phyloP scores from a whole-genome alignment of 352 stramenopile genomes.

The Pythium rhizo-oryzae region DNA sequence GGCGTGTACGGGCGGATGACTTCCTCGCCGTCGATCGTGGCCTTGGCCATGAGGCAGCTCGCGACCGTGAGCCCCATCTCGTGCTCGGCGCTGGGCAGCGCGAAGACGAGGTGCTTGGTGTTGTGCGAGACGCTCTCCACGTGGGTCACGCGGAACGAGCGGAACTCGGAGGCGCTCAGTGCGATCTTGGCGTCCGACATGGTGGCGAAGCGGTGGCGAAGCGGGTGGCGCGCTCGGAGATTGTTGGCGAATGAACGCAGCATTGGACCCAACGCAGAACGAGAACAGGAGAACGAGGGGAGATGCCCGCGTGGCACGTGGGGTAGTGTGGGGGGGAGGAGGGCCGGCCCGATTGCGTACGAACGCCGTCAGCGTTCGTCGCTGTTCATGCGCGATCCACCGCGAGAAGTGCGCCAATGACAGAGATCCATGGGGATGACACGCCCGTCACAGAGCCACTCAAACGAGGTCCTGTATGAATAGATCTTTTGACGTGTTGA shows the following conservation, averaged over 20 bases:
- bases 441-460: slow-evolving; percentile 8
- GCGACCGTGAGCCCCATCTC: slow-evolving; percentile 61
- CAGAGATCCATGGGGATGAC: neutral
- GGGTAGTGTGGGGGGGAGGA: neutral
- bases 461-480: slow-evolving; percentile 8
- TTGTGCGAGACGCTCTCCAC: slow-evolving; percentile 65
- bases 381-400: slow-evolving; percentile 12
- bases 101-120: slow-evolving; percentile 62
- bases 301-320: too few species aligned
- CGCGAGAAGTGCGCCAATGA: slow-evolving; percentile 3
- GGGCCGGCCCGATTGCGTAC: neutral
- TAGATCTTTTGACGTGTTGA: neutral
- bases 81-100: slow-evolving; percentile 56
- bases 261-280: neutral
- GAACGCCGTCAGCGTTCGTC: slow-evolving; percentile 12
- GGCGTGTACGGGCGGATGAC: slow-evolving; percentile 88
- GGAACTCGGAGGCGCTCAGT: slow-evolving; percentile 61
- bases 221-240: neutral
- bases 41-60: slow-evolving; percentile 67
- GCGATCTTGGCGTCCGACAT: slow-evolving; percentile 32
- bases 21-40: slow-evolving; percentile 54
- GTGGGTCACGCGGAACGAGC: slow-evolving; percentile 59
- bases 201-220: neutral
- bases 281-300: neutral
- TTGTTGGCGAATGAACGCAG: slow-evolving; percentile 18